Evolutionary conservation across 345 rosid genomes (phyloP), one percentile per base, ranked within the genome.

Genomic region (Corchorus olitorius): DNA sequence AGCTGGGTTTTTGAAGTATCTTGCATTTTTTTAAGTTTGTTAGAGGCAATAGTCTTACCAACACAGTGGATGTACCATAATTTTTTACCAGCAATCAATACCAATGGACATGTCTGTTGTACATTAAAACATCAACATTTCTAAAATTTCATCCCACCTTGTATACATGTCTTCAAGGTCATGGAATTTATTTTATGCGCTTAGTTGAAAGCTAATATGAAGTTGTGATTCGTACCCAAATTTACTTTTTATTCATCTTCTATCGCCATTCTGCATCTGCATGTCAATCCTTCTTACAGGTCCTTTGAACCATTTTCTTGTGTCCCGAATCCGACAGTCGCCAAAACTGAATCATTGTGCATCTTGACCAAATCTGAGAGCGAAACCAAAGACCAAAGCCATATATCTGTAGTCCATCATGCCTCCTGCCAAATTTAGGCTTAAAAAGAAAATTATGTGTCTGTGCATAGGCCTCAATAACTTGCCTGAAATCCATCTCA

Each of bases 251-350:
- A n/a, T 55, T 9, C 60, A 55, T 55, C 2, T 6, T 55, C 60
- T 19, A 0, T 8, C 60, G 7, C 12, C 60, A n/a, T n/a, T 55
- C 60, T 55, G 60, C 60, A 55, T 59, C 63, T 22, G 63, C 37
- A 10, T 59, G 63, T 59, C 58, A 5, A 87, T 84, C 74, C 86
- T 87, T 76, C 87, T 78, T n/a, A 86, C 91, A 56, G 89, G 93
- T 53, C 89, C 91, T 54, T 82, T 82, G 74, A 89, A 89, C 89
- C 86, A 89, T 81, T 74, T 86, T 20, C 87, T 84, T 8, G 91
- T 88, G 67, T 85, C 89, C 59, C 86, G 34, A 5, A 78, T 45
- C 89, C 89, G 82, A 89, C 93, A 89, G n/a, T 33, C 27, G 85
- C 82, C 79, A 87, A 70, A 41, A 78, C 83, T 0, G n/a, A n/a